Conservation (phyloP, 345 rosid species). For the Boechera stricta region DNA sequence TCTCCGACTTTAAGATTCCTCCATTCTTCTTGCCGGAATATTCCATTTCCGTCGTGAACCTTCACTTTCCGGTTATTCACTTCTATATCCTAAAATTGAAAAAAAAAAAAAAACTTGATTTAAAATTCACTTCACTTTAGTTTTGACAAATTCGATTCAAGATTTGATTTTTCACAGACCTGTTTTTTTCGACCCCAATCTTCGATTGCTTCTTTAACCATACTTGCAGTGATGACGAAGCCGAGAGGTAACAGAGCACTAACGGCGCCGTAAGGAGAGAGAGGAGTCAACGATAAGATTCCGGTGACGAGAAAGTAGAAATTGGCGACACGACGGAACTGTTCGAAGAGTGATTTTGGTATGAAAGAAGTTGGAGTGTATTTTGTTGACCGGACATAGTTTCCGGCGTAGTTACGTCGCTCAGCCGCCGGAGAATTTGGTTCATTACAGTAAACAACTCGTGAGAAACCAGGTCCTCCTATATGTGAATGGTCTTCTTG, state of each 20-base stretch:
- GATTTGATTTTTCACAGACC: conserved; percentile 46
- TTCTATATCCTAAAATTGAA: conserved; percentile 60
- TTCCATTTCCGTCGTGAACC: conserved; percentile 62
- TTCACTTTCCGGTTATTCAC: conserved; percentile 77
- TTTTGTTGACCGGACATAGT: conserved; percentile 85
- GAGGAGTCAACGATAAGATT: conserved; percentile 70
- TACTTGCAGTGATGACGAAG: conserved; percentile 78
- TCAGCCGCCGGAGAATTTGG: conserved; percentile 65
- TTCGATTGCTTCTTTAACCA: conserved; percentile 89
- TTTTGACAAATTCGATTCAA: background rate
- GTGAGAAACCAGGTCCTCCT: conserved; percentile 95
- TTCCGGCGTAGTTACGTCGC: conserved; percentile 54
- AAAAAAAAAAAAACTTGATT: background rate
- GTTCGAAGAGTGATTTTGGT: conserved; percentile 88
- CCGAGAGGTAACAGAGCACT: conserved; percentile 88
- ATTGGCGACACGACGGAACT: conserved; percentile 94
- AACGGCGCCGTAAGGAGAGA: conserved; percentile 79
- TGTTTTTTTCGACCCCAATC: conserved; percentile 86
- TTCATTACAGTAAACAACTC: conserved; percentile 82
- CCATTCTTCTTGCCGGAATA: conserved; percentile 69
- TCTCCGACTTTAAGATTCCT: conserved; percentile 86
- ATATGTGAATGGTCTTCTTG: conserved; percentile 74
- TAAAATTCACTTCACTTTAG: background rate
- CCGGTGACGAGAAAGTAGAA: conserved; percentile 85
- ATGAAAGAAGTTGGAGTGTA: conserved; percentile 77